Base-by-base conservation (phyloP, 164 flowering plant genomes). In the Magnolia officinalis region DNA sequence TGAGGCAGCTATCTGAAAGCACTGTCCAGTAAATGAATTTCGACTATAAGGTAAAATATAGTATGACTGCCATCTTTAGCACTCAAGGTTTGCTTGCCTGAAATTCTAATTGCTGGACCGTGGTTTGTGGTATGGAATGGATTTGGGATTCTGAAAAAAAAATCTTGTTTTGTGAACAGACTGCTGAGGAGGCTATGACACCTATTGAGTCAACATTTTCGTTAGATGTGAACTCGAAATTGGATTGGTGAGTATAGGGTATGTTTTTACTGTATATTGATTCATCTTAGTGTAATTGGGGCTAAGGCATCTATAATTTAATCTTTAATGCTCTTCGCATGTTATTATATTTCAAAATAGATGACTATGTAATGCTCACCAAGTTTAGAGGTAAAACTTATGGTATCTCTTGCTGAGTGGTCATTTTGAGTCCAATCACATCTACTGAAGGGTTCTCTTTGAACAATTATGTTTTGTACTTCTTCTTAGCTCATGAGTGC, bases 141-240 rank as follows among this genome's bases (percentile, higher is more conserved):
- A 49, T 74, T 45, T 45, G 8, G 55, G 72, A 19, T 29, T 64
- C 63, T 76, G 20, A 37, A 37, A 37, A 3, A 37, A 37, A 37
- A n/a, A 64, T 74, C 66, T 21, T 26, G 29, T 45, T 24, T 75
- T 78, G 23, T 78, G 37, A 73, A 70, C 90, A 96, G 99, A 96
- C 98, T 80, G 99, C 99, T 77, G 95, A 92, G 85, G 97, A 92
- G 88, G 99, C 99, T 74, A 96, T 96, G 99, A 96, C 99, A 50
- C 99, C 99, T 19, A 96, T 96, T 78, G 99, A 96, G 80, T 96
- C 99, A 76, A 92, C 99, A 26, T 96, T 96, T 87, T 96, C 99
- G 23, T 84, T 96, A 79, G 99, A 96, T 84, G 99, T 94, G 16
- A 88, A 96, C 79, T 92, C 99, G 13, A 96, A 91, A 80, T 73